Base-by-base conservation (phyloP, 176 grass and related monocot genomes). In the Panicum miliaceum region DNA sequence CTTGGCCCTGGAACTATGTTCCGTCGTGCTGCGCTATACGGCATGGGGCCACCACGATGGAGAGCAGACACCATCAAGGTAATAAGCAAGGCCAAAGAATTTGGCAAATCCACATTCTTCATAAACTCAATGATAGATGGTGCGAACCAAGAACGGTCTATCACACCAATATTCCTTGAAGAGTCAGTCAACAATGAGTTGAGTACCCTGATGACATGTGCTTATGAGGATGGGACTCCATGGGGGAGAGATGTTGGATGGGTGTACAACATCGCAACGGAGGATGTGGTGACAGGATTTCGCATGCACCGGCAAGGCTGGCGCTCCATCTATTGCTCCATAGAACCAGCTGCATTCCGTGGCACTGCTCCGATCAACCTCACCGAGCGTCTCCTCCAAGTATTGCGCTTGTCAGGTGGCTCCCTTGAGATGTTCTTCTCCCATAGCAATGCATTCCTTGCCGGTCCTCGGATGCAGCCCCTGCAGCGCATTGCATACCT, bases 341-440 rank as follows among this genome's bases (percentile, higher is more conserved):
- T 81, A 42, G 82, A 81, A 63, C 87, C 82, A 5, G 87, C 81
- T 0, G 87, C 87, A 13, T 89, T 89, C 69, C 82, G 87, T 6
- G 87, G 87, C 32, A 89, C 87, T 0, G 87, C 87, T 13, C 87
- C 82, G 32, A 89, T 89, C 69, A 89, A 89, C 76, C 87, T 89
- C 61, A 89, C 87, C 1, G 87, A 89, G 82, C 87, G 87, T 4
- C 87, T 89, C 76, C 82, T 84, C 27, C 87, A 89, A 52, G 53
- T 89, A 26, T 42, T 89, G 0, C 76, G 87, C 3, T 84, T 76
- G 87, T 84, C 87, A 0, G 87, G 81, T 4, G 82, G 82, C 4
- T 89, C 87, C 47, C 82, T 89, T 0, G 87, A 89, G 82, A 89
- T 84, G 87, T 89, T 89, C 82, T 89, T 89, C 68, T 89, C 87